These are phyloP conservation scores for Dovyalis caffra DNA, from an alignment of 345 rosid species.

Conservation along the genomic window DNA sequence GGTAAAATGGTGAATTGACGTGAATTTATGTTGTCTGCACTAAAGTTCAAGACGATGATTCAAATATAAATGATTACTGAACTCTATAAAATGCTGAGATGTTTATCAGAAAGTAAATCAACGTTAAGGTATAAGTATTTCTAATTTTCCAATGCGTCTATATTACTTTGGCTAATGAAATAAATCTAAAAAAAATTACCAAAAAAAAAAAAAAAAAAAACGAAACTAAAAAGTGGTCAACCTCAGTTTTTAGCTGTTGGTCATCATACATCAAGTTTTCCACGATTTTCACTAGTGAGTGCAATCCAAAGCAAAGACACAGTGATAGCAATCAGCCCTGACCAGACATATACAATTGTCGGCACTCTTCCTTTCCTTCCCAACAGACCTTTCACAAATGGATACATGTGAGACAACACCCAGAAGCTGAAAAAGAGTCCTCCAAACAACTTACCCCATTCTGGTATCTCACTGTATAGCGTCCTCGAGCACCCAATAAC, in stretches of 20 bases:
- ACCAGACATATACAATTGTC: slow-evolving; percentile 77
- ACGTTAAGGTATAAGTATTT: not conserved
- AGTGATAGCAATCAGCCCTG: slow-evolving; percentile 69
- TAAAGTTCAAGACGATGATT: no score
- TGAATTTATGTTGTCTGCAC: no score
- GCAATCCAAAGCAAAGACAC: slow-evolving; percentile 74
- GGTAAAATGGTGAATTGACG: no score
- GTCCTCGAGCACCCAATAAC: slow-evolving; percentile 73
- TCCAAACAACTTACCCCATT: slow-evolving; percentile 84
- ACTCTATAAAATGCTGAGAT: not conserved
- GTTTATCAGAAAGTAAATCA: not conserved
- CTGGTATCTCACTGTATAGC: slow-evolving; percentile 76
- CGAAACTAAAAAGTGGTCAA: not conserved
- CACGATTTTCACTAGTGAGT: slow-evolving; percentile 41
- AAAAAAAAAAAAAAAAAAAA: not conserved
- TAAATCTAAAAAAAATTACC: no score
- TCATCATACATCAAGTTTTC: slow-evolving; percentile 1
- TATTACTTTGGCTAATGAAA: not conserved
- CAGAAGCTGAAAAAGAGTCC: slow-evolving; percentile 81
- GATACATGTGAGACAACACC: slow-evolving; percentile 89
- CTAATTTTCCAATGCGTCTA: not conserved
- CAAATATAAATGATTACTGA: no score
- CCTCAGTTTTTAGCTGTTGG: not conserved
- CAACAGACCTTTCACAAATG: slow-evolving; percentile 76
- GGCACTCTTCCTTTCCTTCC: slow-evolving; percentile 89